A percentile compares a stretch with the other conserved stretches of the same genome.
Evolutionary conservation across 257 asterid genomes (phyloP).

Genomic region (Lycium barbarum): DNA sequence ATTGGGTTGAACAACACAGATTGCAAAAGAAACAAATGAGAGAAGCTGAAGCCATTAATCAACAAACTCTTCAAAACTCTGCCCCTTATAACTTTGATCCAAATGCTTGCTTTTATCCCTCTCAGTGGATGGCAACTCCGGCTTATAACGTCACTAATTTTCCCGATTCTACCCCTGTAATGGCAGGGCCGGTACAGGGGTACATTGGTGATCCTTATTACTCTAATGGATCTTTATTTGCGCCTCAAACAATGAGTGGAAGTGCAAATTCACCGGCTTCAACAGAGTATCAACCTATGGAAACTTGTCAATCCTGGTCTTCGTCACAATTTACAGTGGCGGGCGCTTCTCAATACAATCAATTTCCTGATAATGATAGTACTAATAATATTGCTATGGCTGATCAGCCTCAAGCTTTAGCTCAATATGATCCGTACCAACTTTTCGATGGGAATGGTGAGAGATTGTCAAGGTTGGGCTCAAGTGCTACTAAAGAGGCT

Average conservation of each 20-base stretch:
- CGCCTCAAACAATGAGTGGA: constrained; percentile 40
- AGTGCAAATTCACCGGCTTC: constrained; percentile 45
- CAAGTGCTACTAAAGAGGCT: constrained; percentile 61
- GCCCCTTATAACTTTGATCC: constrained; percentile 18
- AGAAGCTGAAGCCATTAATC: constrained; percentile 26
- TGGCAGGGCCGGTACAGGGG: neutral
- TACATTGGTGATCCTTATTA: neutral
- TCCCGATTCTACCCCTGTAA: neutral
- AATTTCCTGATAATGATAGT: constrained; percentile 43
- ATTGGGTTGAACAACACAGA: constrained; percentile 79
- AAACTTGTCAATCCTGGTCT: constrained; percentile 58
- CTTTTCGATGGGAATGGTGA: constrained; percentile 59
- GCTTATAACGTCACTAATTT: neutral
- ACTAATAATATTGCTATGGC: neutral
- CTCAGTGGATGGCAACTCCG: constrained; percentile 47
- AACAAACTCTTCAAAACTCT: constrained; percentile 13
- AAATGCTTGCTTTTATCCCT: constrained; percentile 34
- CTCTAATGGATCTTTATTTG: constrained; percentile 37
- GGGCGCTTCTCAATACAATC: constrained; percentile 45
- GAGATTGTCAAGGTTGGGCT: constrained; percentile 52
- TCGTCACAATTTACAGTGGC: constrained; percentile 43
- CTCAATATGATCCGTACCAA: constrained; percentile 50
- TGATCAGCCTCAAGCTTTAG: constrained; percentile 43
- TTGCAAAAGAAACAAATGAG: constrained; percentile 60
- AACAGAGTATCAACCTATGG: constrained; percentile 48